Percentiles rank a stretch among this genome's conserved stretches.
Evolutionary conservation across 1,284 basidiomycete species (phyloP).

Genomic region (Pseudozyma tsukubaensis): DNA sequence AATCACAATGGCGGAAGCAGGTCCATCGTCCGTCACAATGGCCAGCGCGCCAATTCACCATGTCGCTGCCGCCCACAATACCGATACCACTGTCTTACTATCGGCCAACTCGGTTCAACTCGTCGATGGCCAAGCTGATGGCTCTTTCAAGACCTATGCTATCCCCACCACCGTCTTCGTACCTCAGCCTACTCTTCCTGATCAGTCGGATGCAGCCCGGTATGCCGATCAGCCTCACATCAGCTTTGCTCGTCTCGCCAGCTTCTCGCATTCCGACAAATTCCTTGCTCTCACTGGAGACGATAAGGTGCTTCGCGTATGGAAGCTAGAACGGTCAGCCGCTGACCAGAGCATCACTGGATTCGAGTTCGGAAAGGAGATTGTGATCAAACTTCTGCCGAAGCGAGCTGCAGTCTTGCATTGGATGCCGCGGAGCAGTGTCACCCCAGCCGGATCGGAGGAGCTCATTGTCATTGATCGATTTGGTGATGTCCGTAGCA

Average conservation of each 20-base stretch:
- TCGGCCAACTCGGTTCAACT: slow-evolving; percentile 52
- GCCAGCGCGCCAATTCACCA: slow-evolving; percentile 42
- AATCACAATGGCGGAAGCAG: slow-evolving; percentile 39
- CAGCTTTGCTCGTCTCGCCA: slow-evolving; percentile 55
- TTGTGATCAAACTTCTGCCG: slow-evolving; percentile 53
- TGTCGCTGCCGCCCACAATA: slow-evolving; percentile 39
- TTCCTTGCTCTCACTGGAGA: slow-evolving; percentile 62
- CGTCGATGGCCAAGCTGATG: slow-evolving; percentile 20
- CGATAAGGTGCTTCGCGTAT: slow-evolving; percentile 64
- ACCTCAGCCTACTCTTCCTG: slow-evolving; percentile 44
- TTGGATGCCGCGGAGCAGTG: slow-evolving; percentile 46
- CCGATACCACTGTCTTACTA: slow-evolving; percentile 31
- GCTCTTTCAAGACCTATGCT: slow-evolving; percentile 24
- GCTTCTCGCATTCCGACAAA: slow-evolving; percentile 52
- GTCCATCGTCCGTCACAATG: slow-evolving; percentile 27
- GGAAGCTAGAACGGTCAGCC: slow-evolving; percentile 28
- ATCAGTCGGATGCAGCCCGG: slow-evolving; percentile 46
- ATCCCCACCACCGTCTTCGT: slow-evolving; percentile 46
- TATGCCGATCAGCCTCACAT: slow-evolving; percentile 42
- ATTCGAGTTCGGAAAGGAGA: slow-evolving; percentile 48
- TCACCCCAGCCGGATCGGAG: slow-evolving; percentile 28
- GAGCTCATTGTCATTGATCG: slow-evolving; percentile 60
- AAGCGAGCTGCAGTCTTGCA: slow-evolving; percentile 62
- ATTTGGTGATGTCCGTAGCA: slow-evolving; percentile 62
- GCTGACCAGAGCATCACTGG: slow-evolving; percentile 13